Evolutionary conservation across 305 asterid species (phyloP), one percentile per base, ranked within the genome.

Genomic region (Withania somnifera): DNA sequence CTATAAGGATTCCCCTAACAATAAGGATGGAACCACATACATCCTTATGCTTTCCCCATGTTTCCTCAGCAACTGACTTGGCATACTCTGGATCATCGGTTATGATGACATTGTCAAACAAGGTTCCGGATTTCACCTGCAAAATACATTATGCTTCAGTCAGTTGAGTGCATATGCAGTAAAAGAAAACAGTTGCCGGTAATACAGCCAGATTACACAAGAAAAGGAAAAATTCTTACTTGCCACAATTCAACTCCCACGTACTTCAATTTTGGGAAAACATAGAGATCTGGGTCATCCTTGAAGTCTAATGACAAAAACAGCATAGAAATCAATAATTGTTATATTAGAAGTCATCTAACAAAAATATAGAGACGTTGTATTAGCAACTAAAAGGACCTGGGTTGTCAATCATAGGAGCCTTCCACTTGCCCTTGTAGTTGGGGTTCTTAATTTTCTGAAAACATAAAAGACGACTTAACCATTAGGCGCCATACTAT

Each of bases 171-270:
- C 28, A 22, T 28, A 60, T 11, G 9, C 77, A 66, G 51, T 81
- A 58, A 81, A 24, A 19, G n/a, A 15, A 42, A 38, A 77, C 14
- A 26, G 79, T 17, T 26, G 28, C 24, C 5, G 61, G 26, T 28
- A 28, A 17, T 28, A 50, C 24, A 75, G n/a, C 22, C 28, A 75
- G 61, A 28, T 50, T 26, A 75, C 24, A 50, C n/a, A 7, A 14
- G 36, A 52, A 71, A 67, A 78, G 26, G 22, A 83, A 30, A 52
- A 6, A 13, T 38, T 7, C 40, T 56, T 85, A 93, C 99, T 97
- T 96, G 99, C 99, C 99, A 96, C 91, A 96, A 85, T 84, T 96
- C 99, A 86, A 96, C 88, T 81, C 98, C 99, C 0, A 94, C 99
- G 81, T 96, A 92, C 92, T 93, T 94, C 97, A 96, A 83, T 2